Conservation (phyloP, 495 filamentous ascomycete genomes). For the Margaritispora aquatica region DNA sequence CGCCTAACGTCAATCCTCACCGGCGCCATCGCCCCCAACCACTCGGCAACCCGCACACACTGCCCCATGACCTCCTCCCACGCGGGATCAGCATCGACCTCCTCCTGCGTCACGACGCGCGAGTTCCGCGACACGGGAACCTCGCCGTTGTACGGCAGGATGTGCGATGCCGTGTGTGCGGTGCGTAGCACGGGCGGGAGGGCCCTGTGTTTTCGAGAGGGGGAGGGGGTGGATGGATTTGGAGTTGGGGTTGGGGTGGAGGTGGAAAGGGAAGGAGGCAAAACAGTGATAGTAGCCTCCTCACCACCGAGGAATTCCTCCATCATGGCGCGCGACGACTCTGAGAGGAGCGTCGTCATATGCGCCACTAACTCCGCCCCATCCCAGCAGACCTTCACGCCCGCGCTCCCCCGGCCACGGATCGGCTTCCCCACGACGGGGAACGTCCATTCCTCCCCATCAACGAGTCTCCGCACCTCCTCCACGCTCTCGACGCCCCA, state of each 20-base stretch:
- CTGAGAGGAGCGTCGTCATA: conserved; percentile 20
- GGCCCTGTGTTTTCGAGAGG: too few species aligned
- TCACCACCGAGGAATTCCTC: conserved; percentile 36
- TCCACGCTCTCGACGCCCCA: too few species aligned
- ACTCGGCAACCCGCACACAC: conserved; percentile 28
- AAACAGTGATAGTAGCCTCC: conserved; percentile 35
- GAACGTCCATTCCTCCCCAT: conserved; percentile 6
- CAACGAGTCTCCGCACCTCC: background rate
- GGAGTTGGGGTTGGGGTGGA: too few species aligned
- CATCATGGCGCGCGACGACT: conserved; percentile 28
- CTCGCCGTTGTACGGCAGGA: conserved; percentile 31
- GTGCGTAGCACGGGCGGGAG: conserved; percentile 29
- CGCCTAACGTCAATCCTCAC: conserved; percentile 33
- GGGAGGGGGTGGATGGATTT: too few species aligned
- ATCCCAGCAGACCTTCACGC: conserved; percentile 30
- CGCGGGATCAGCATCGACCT: conserved; percentile 3
- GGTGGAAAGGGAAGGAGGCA: conserved; percentile 38
- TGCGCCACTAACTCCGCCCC: conserved; percentile 23
- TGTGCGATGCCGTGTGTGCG: conserved; percentile 33
- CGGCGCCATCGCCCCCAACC: conserved; percentile 28
- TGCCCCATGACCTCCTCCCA: conserved; percentile 11
- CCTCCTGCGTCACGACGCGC: conserved; percentile 2
- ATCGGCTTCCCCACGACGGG: conserved; percentile 33
- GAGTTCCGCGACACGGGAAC: conserved; percentile 33
- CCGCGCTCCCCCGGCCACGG: conserved; percentile 28